Evolutionary conservation across 768 basidiomycete genomes (phyloP).

Genomic region (Phaeotremella skinneri): DNA sequence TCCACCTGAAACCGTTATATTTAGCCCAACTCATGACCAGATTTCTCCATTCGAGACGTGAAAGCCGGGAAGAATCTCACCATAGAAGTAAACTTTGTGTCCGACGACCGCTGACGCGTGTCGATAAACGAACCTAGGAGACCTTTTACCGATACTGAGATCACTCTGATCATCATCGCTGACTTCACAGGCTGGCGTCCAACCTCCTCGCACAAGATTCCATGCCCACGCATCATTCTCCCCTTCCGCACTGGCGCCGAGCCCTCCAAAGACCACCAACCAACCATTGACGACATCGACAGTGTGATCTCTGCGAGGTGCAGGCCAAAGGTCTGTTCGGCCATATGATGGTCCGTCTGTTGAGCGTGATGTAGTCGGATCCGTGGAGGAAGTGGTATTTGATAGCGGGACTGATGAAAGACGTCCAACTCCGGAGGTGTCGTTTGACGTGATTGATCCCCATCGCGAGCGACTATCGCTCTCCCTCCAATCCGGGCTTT

Average conservation of each 20-base stretch:
- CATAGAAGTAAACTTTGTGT: neutral
- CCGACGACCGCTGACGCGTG: slow-evolving; percentile 5
- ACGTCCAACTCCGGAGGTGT: neutral
- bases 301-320: slow-evolving; percentile 1
- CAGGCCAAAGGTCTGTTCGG: neutral
- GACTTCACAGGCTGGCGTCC: neutral
- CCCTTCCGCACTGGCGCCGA: neutral
- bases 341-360: neutral
- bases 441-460: neutral
- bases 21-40: too few relatives aligned
- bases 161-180: neutral
- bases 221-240: slow-evolving; percentile 6
- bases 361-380: too few relatives aligned
- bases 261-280: slow-evolving; percentile 5
- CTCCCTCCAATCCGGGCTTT: neutral
- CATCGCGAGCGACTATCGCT: neutral
- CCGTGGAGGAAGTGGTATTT: neutral
- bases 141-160: neutral
- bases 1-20: neutral
- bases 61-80: neutral
- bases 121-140: neutral
- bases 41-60: neutral
- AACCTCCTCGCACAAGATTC: neutral
- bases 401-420: neutral
- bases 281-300: neutral